Evolutionary conservation across 2,329 filamentous ascomycete species (phyloP).

Genomic region (Cytospora leucostoma): DNA sequence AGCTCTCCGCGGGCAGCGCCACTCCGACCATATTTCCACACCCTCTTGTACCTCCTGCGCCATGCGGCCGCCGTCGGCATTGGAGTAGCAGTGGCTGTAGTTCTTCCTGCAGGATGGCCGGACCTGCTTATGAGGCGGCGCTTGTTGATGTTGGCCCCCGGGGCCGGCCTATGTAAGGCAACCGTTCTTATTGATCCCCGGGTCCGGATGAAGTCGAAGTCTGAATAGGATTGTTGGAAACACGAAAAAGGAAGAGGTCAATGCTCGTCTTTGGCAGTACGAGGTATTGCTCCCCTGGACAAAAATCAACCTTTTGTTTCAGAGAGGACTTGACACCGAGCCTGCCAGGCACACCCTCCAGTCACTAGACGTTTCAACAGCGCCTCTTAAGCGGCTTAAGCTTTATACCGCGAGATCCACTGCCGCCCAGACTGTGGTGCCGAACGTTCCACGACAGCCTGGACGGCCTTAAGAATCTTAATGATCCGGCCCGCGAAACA

Average conservation of each 20-base stretch:
- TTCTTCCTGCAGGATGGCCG: too few species aligned
- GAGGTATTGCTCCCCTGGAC: not conserved
- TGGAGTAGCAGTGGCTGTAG: too few species aligned
- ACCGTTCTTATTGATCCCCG: not conserved
- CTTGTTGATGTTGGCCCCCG: not conserved
- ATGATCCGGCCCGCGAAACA: constrained; percentile 24
- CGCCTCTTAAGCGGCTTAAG: constrained; percentile 20
- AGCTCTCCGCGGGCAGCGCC: not conserved
- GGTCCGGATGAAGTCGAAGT: not conserved
- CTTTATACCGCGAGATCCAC: constrained; percentile 21
- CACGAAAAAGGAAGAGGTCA: not conserved
- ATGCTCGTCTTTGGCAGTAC: not conserved
- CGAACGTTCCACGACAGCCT: not conserved
- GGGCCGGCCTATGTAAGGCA: not conserved
- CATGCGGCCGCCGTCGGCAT: too few species aligned
- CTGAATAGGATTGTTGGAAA: constrained; percentile 11
- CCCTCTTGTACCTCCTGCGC: not conserved
- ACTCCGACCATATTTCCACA: not conserved
- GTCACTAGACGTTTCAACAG: constrained; percentile 9
- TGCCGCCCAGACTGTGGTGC: constrained; percentile 7
- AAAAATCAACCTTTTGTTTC: constrained; percentile 41
- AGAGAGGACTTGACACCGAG: constrained; percentile 36
- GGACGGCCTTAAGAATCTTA: not conserved
- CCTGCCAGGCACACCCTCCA: constrained; percentile 34
- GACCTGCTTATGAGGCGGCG: too few species aligned